Conservation (phyloP, 1,139 yeast genomes). For the Pichiaceae sp. region DNA sequence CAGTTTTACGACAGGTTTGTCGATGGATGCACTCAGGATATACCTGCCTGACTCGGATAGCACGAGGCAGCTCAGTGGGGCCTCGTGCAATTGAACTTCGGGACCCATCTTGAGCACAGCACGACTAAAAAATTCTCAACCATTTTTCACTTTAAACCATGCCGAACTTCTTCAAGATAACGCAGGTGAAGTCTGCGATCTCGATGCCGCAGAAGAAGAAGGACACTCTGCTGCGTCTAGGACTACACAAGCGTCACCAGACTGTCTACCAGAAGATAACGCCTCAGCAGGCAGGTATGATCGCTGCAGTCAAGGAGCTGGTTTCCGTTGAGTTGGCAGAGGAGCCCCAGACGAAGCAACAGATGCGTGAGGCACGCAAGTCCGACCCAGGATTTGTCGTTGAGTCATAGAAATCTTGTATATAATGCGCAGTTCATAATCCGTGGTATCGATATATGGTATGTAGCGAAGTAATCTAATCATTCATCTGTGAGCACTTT, state of each 20-base stretch:
- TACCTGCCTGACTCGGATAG: conserved; percentile 1
- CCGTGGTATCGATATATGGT: background rate
- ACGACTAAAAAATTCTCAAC: background rate
- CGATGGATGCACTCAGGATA: background rate
- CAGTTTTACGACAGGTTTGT: background rate
- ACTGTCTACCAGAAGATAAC: conserved; percentile 66
- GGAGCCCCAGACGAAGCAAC: conserved; percentile 35
- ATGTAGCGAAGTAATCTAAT: too few relatives aligned
- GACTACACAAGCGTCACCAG: conserved; percentile 67
- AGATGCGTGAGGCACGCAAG: conserved; percentile 51
- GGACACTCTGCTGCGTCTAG: conserved; percentile 62
- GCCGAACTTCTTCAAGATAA: conserved; percentile 45
- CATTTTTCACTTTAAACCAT: conserved; percentile 2
- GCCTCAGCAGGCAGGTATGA: conserved; percentile 78
- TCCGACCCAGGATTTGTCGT: conserved; percentile 55
- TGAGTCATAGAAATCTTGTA: too few relatives aligned
- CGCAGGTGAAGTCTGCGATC: conserved; percentile 73
- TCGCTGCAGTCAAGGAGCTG: conserved; percentile 77
- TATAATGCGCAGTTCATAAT: background rate
- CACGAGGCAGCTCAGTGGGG: background rate
- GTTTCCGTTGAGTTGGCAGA: conserved; percentile 78
- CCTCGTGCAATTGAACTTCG: background rate
- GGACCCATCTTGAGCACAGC: background rate
- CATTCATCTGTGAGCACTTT: conserved; percentile 12
- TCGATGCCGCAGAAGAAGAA: conserved; percentile 71